Conservation (phyloP, 257 asterid species). For the Sherardia arvensis region DNA sequence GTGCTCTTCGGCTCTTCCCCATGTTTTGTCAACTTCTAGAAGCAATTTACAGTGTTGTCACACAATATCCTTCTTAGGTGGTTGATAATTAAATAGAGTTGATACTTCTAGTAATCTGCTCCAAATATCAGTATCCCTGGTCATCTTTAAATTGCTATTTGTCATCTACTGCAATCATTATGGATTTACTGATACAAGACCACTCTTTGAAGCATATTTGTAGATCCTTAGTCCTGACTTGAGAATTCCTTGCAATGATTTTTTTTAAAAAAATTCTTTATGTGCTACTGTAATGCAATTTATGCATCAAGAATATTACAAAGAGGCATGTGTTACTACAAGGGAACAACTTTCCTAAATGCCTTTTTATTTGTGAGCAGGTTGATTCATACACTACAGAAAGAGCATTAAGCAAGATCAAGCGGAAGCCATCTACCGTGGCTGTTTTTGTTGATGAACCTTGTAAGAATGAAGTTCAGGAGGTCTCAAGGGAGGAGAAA, state of each 20-base stretch:
- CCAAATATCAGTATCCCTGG: background rate
- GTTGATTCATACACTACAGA: conserved; percentile 55
- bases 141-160: background rate
- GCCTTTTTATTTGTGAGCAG: conserved; percentile 27
- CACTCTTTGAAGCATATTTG: background rate
- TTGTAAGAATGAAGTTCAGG: conserved; percentile 19
- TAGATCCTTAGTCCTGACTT: background rate
- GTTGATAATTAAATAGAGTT: background rate
- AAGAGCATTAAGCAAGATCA: conserved; percentile 73
- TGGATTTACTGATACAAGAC: background rate
- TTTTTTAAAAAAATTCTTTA: background rate
- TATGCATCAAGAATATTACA: background rate
- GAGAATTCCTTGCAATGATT: background rate
- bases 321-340: background rate
- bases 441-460: conserved; percentile 29
- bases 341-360: background rate
- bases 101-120: background rate
- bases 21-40: background rate
- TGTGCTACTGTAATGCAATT: background rate
- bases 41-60: background rate
- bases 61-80: background rate
- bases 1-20: too few relatives aligned
- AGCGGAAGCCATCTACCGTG: conserved; percentile 49
- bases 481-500: conserved; percentile 31
- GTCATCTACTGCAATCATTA: background rate